Percentiles rank a stretch among this genome's conserved stretches.
These are phyloP conservation scores for Nakazawaea ernobii DNA, from an alignment of 805 yeast species.

Conservation along the genomic window DNA sequence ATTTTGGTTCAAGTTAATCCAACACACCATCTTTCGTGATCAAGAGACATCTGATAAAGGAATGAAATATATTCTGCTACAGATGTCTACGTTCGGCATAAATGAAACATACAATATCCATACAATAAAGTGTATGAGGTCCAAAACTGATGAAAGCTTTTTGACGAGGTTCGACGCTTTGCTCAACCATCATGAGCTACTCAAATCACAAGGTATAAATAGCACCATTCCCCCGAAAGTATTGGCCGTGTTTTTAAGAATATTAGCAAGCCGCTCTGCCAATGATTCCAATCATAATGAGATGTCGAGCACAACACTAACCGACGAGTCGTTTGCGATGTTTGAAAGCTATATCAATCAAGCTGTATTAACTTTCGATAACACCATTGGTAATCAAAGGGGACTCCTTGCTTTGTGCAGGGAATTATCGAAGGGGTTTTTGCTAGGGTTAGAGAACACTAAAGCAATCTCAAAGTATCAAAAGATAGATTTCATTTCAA, in stretches of 20 bases:
- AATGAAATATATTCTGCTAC: background rate
- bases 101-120: background rate
- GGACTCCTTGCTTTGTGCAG: background rate
- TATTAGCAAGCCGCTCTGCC: background rate
- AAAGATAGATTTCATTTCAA: background rate
- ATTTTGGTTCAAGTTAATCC: slow-evolving; percentile 5
- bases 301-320: background rate
- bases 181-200: slow-evolving; percentile 3
- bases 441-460: background rate
- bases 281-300: background rate
- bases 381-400: too few species aligned
- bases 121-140: slow-evolving; percentile 4
- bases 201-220: background rate
- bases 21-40: background rate
- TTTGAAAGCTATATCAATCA: background rate
- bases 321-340: slow-evolving; percentile 5
- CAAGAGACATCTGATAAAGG: background rate
- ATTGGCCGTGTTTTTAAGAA: slow-evolving; percentile 2
- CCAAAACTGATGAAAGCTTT: background rate
- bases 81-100: slow-evolving; percentile 1
- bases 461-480: background rate
- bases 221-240: slow-evolving; percentile 2
- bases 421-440: slow-evolving; percentile 4
- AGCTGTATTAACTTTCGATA: background rate
- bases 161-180: slow-evolving; percentile 6